Evolutionary conservation across 495 filamentous ascomycete species (phyloP), one percentile per base, ranked within the genome.

Genomic region (Talaromyces ruber): DNA sequence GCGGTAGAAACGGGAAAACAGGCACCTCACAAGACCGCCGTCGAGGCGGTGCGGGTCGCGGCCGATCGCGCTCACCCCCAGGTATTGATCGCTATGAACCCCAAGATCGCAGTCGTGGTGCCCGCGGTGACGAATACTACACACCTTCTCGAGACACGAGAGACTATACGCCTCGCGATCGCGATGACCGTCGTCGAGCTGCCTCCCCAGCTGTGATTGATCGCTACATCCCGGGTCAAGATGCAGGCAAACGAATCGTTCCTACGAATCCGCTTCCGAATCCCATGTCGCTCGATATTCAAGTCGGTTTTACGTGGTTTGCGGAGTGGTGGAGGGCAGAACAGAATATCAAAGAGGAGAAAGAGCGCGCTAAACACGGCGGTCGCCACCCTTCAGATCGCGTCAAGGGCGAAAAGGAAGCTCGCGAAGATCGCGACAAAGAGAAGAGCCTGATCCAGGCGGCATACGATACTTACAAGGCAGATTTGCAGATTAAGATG

Each of bases 251-350:
- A 18, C 82, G 88, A 14, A 74, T 78, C 9, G 73, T 88, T n/a
- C 75, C 82, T 7, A 75, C 76, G 3, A 96, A 96, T 66, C 90
- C 88, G 3, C 71, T 97, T 34, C 80, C 86, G 16, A 90, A 98
- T 65, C 94, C 94, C 6, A 78, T 92, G 59, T 88, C 83, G 56
- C 80, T 98, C 9, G 89, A 96, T 14, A 96, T 88, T 64, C 93
- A 97, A 71, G 94, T 97, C 55, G 93, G 94, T 0, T 98, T 98
- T 76, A 96, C 89, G 25, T 98, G 87, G 74, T 99, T 95, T 69
- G 89, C 91, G 6, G 95, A 98, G 72, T 99, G 94, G 94, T 97
- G 93, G 92, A 81, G 92, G 61, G 75, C 82, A 9, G 92, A 96
- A 67, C 89, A 95, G 70, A 81, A 81, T 26, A 87, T 95, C 62